Percentiles rank a stretch among this genome's conserved stretches.
These are phyloP conservation scores for Colletotrichum brevisporum DNA, from an alignment of 2,329 filamentous ascomycete species.

Conservation along the genomic window DNA sequence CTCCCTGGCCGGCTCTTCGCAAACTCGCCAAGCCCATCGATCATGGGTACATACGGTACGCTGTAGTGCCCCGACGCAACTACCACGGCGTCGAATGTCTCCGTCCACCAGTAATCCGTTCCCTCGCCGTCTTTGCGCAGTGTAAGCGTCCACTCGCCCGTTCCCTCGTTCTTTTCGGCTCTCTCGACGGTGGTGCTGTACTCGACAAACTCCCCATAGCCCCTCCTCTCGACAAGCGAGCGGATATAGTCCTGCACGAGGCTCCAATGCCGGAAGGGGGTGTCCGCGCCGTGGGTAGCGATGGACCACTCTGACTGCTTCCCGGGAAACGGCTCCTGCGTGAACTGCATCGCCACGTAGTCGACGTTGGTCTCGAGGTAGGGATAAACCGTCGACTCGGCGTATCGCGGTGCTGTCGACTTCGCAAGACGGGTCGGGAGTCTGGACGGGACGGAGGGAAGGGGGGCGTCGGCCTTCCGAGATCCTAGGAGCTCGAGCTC, in stretches of 20 bases:
- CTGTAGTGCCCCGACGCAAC: slow-evolving; percentile 73
- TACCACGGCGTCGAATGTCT: slow-evolving; percentile 73
- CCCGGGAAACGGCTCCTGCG: slow-evolving; percentile 66
- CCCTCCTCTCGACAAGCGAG: slow-evolving; percentile 63
- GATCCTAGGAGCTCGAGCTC: slow-evolving; percentile 61
- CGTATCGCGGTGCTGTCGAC: slow-evolving; percentile 63
- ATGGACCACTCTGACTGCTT: slow-evolving; percentile 48
- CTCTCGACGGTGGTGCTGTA: slow-evolving; percentile 75
- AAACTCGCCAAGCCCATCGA: slow-evolving; percentile 63
- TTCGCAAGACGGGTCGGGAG: slow-evolving; percentile 62
- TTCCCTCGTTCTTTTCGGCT: slow-evolving; percentile 60
- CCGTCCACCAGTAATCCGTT: slow-evolving; percentile 73
- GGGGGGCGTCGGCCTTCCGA: slow-evolving; percentile 63
- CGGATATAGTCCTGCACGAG: slow-evolving; percentile 70
- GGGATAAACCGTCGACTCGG: slow-evolving; percentile 73
- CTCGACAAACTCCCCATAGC: slow-evolving; percentile 65
- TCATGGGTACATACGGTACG: slow-evolving; percentile 68
- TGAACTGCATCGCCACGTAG: slow-evolving; percentile 71
- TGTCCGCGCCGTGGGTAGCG: slow-evolving; percentile 64
- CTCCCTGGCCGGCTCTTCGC: slow-evolving; percentile 61
- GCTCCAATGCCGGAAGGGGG: slow-evolving; percentile 73
- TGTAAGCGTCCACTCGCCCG: slow-evolving; percentile 65
- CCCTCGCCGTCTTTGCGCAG: slow-evolving; percentile 57
- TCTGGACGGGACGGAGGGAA: slow-evolving; percentile 57
- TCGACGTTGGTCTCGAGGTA: slow-evolving; percentile 76